Percentiles rank a stretch among this genome's conserved stretches.
Evolutionary conservation across 140 eudicot species (phyloP).

Genomic region (Artemisia princeps): DNA sequence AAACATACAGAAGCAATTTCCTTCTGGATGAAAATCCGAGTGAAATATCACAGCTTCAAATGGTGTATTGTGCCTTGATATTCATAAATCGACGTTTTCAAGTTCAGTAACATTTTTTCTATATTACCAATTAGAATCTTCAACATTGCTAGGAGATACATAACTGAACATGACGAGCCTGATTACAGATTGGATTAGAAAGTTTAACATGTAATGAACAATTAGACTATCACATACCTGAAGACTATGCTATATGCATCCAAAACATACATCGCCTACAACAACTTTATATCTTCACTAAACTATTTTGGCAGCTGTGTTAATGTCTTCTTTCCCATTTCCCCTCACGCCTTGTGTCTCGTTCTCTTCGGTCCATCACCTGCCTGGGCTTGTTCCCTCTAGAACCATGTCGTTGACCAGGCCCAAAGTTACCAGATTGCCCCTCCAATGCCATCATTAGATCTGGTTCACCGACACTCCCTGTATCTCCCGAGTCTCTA

Average conservation of each 20-base stretch:
- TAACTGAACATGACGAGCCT: not conserved
- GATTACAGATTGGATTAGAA: too few species aligned
- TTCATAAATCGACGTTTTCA: too few species aligned
- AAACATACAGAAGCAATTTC: too few species aligned
- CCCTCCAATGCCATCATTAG: slow-evolving; percentile 60
- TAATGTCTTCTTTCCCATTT: slow-evolving; percentile 97
- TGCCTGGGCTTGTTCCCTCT: slow-evolving; percentile 82
- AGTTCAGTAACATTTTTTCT: not conserved
- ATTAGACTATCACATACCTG: not conserved
- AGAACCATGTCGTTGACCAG: slow-evolving; percentile 61
- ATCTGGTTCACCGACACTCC: slow-evolving; percentile 85
- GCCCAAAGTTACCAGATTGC: slow-evolving; percentile 47
- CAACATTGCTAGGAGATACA: not conserved
- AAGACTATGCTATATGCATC: slow-evolving; percentile 1
- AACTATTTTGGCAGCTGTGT: not conserved
- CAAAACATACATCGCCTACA: not conserved
- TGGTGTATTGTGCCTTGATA: too few species aligned
- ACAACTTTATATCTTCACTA: not conserved
- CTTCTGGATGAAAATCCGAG: too few species aligned
- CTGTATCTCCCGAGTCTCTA: slow-evolving; percentile 84
- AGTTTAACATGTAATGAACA: not conserved
- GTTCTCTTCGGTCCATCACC: slow-evolving; percentile 70
- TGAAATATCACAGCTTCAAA: too few species aligned
- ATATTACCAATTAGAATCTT: not conserved
- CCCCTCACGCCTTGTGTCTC: slow-evolving; percentile 88